phyloP scores from a whole-genome alignment of 1,139 yeast genomes.

The Debaryomyces robertsiae region DNA sequence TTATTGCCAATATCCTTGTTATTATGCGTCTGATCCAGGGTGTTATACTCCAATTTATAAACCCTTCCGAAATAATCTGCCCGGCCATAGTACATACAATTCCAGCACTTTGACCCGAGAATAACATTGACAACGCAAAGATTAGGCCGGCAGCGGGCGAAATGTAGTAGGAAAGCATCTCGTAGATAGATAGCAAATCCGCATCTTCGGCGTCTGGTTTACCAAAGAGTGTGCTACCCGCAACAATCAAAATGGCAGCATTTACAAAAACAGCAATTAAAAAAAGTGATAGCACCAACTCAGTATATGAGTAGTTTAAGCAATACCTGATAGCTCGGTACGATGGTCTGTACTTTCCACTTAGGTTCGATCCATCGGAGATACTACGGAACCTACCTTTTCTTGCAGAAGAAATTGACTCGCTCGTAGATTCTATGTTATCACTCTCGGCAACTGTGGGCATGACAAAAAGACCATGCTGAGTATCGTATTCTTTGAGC shows the following conservation, averaged over 20 bases:
- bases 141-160: constrained; percentile 73
- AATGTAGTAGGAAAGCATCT: constrained; percentile 58
- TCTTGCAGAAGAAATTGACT: constrained; percentile 25
- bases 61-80: constrained; percentile 80
- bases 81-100: constrained; percentile 83
- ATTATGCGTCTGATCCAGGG: constrained; percentile 71
- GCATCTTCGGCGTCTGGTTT: constrained; percentile 68
- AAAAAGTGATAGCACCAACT: constrained; percentile 64
- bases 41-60: constrained; percentile 67
- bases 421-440: constrained; percentile 9
- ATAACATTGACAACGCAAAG: constrained; percentile 72
- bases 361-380: constrained; percentile 39
- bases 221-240: constrained; percentile 67
- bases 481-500: constrained; percentile 62
- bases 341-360: constrained; percentile 60
- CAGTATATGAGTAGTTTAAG: constrained; percentile 64
- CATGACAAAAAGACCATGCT: constrained; percentile 35
- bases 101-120: constrained; percentile 82
- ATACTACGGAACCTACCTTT: constrained; percentile 32
- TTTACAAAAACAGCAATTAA: constrained; percentile 76
- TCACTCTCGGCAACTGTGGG: constrained; percentile 12
- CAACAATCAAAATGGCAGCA: constrained; percentile 70
- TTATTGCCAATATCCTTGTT: constrained; percentile 72
- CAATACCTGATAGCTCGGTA: constrained; percentile 67
- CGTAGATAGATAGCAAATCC: constrained; percentile 72